phyloP scores from a whole-genome alignment of 2,329 filamentous ascomycete genomes.

The Colletotrichum acutatum region DNA sequence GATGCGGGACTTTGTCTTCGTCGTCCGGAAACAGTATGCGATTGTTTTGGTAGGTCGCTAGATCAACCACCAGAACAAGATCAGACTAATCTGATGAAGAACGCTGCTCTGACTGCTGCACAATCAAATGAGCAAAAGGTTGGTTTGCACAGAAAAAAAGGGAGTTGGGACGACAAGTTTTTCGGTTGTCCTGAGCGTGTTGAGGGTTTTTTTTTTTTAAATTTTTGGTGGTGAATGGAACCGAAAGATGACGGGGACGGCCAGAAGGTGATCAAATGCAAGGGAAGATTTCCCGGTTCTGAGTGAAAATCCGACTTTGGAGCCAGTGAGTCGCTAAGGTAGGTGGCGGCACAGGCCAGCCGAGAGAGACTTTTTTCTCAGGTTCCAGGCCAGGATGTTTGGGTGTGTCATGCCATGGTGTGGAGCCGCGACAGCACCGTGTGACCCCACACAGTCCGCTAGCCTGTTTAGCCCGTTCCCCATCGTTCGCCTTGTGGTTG shows the following conservation, averaged over 20 bases:
- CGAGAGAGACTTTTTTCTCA: conserved; percentile 6
- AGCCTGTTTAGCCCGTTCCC: background rate
- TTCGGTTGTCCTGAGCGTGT: conserved; percentile 2
- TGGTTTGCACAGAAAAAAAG: conserved; percentile 1
- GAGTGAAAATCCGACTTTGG: conserved; percentile 18
- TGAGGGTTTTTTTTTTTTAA: background rate
- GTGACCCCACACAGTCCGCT: background rate
- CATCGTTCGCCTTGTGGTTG: background rate
- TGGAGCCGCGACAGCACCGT: conserved; percentile 9
- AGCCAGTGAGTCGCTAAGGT: conserved; percentile 23
- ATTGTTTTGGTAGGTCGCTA: background rate
- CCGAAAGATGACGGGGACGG: background rate
- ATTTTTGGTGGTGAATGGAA: background rate
- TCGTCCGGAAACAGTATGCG: conserved; percentile 13
- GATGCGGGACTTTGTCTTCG: conserved; percentile 2
- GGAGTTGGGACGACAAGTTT: conserved; percentile 6
- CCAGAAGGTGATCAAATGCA: conserved; percentile 4
- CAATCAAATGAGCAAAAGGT: conserved; percentile 5
- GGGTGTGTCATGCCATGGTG: background rate
- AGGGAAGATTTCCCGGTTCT: conserved; percentile 31
- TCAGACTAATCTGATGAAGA: conserved; percentile 21
- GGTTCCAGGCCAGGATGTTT: background rate
- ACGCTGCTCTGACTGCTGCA: background rate
- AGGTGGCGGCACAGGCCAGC: conserved; percentile 5
- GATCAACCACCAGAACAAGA: background rate